These are phyloP conservation scores for Saussurea involucrata DNA, from an alignment of 129 eudicot species.

Conservation along the genomic window DNA sequence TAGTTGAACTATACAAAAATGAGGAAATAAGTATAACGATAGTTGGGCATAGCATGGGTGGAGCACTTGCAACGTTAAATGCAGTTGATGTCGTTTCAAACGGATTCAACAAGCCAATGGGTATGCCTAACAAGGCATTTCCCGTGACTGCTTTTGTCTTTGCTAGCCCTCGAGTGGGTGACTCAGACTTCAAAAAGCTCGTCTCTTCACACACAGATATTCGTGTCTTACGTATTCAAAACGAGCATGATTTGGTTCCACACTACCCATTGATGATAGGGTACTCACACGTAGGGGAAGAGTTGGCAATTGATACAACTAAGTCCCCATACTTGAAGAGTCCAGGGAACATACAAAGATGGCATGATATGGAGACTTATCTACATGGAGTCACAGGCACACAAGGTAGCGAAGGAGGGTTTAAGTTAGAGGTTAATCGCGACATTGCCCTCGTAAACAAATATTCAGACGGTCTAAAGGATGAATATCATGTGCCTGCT, in stretches of 20 bases:
- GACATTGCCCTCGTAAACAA: slow-evolving; percentile 68
- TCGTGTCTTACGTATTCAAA: slow-evolving; percentile 46
- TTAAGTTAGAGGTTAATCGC: slow-evolving; percentile 46
- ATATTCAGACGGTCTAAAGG: slow-evolving; percentile 49
- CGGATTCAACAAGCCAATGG: slow-evolving; percentile 46
- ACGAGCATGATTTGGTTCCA: slow-evolving; percentile 60
- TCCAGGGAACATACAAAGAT: slow-evolving; percentile 52
- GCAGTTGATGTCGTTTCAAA: slow-evolving; percentile 75
- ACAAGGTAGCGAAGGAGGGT: slow-evolving; percentile 56
- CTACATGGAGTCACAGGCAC: slow-evolving; percentile 91
- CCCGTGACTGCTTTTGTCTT: slow-evolving; percentile 78
- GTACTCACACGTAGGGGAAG: slow-evolving; percentile 64
- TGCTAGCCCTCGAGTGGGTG: slow-evolving; percentile 85
- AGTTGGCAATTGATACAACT: slow-evolving; percentile 52
- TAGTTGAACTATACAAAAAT: slow-evolving; percentile 69
- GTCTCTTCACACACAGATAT: slow-evolving; percentile 24
- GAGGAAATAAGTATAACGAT: slow-evolving; percentile 78
- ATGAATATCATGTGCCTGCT: slow-evolving; percentile 52
- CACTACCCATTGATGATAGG: slow-evolving; percentile 43
- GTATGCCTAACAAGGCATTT: slow-evolving; percentile 29
- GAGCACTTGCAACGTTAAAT: slow-evolving; percentile 66
- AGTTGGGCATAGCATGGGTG: slow-evolving; percentile 89
- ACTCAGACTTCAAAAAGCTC: slow-evolving; percentile 33
- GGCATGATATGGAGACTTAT: slow-evolving; percentile 77
- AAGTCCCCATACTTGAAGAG: slow-evolving; percentile 57